Evolutionary conservation across 495 filamentous ascomycete genomes (phyloP).

Genomic region (Talaromyces thailandensis): DNA sequence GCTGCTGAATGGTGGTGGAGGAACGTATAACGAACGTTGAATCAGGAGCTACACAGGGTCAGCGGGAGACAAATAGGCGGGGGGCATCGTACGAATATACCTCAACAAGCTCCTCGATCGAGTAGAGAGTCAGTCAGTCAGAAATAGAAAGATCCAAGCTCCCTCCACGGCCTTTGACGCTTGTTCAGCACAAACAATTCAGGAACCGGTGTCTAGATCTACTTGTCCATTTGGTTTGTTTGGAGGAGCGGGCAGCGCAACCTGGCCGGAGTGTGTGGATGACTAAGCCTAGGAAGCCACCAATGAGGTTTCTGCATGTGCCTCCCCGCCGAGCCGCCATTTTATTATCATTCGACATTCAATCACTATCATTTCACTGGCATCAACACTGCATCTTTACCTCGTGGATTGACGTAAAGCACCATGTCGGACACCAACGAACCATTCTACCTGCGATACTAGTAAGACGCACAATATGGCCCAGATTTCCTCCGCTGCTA

Average conservation of each 20-base stretch:
- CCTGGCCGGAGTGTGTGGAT: constrained; percentile 40
- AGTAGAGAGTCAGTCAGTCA: constrained; percentile 8
- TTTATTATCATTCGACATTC: neutral
- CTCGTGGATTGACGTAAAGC: neutral
- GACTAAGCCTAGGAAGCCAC: constrained; percentile 28
- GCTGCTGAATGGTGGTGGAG: constrained; percentile 13
- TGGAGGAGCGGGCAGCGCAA: constrained; percentile 16
- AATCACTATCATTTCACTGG: neutral
- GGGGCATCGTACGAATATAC: constrained; percentile 9
- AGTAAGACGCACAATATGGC: constrained; percentile 50
- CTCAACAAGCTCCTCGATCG: constrained; percentile 20
- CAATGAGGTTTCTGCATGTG: neutral
- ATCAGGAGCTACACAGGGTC: constrained; percentile 4
- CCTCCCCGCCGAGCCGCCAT: neutral
- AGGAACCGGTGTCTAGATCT: constrained; percentile 15
- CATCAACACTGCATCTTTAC: neutral
- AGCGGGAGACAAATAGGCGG: neutral
- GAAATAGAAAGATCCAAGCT: constrained; percentile 27
- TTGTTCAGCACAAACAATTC: neutral
- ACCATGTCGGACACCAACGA: constrained; percentile 54
- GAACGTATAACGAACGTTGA: neutral
- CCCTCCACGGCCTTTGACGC: constrained; percentile 10
- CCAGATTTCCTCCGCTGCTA: constrained; percentile 41
- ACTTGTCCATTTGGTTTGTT: constrained; percentile 33
- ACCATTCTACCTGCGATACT: constrained; percentile 94